These are phyloP conservation scores for Alternaria novae-zelandiae DNA, from an alignment of 2,329 filamentous ascomycete genomes.

Conservation along the genomic window DNA sequence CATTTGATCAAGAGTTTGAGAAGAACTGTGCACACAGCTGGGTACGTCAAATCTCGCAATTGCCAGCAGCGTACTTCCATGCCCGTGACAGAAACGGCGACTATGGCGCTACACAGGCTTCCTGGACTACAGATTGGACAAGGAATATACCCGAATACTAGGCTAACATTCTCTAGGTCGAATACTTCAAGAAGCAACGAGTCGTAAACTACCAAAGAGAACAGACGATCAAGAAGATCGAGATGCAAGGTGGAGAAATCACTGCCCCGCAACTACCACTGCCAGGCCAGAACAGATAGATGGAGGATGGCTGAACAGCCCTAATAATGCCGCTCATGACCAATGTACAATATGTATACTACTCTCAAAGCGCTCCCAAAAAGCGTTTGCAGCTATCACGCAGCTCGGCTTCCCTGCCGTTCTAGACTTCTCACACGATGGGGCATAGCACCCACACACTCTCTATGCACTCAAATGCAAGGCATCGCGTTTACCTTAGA, in stretches of 20 bases:
- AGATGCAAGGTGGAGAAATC: slow-evolving; percentile 52
- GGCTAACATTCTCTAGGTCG: slow-evolving; percentile 66
- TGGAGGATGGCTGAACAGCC: not conserved
- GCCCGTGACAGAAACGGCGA: not conserved
- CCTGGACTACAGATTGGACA: not conserved
- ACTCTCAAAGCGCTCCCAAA: not conserved
- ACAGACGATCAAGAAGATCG: slow-evolving; percentile 60
- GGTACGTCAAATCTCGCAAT: slow-evolving; percentile 64
- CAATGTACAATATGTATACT: slow-evolving; percentile 17
- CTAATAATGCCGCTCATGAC: slow-evolving; percentile 13
- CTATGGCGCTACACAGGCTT: not conserved
- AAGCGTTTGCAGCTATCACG: not conserved
- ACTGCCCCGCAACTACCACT: slow-evolving; percentile 43
- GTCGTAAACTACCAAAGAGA: slow-evolving; percentile 91
- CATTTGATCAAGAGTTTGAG: slow-evolving; percentile 73
- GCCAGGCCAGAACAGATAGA: slow-evolving; percentile 24
- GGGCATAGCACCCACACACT: not conserved
- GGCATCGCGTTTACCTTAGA: not conserved
- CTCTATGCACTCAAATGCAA: not conserved
- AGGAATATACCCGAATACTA: not conserved
- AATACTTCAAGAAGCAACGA: slow-evolving; percentile 96
- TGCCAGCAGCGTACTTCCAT: not conserved
- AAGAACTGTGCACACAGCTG: slow-evolving; percentile 86
- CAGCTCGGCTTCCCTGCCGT: not conserved
- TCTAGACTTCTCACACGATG: not conserved